phyloP scores from a whole-genome alignment of 2,329 filamentous ascomycete genomes.

The Rosellinia necatrix region DNA sequence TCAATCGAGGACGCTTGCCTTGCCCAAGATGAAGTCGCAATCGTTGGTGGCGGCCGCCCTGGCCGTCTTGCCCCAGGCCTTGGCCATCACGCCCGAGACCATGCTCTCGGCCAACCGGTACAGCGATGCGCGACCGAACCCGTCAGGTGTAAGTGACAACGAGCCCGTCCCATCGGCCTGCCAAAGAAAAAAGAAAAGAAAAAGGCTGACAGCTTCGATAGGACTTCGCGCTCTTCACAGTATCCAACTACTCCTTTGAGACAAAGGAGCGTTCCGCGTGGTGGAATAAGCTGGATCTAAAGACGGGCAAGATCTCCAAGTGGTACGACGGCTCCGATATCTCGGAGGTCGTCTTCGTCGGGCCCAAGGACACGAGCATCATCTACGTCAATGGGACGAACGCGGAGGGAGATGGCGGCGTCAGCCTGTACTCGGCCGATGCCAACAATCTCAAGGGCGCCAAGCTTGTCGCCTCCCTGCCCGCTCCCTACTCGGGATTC shows the following conservation, averaged over 20 bases:
- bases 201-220: slow-evolving; percentile 29
- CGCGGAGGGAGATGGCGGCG: slow-evolving; percentile 48
- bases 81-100: slow-evolving; percentile 39
- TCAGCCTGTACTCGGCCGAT: slow-evolving; percentile 47
- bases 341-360: slow-evolving; percentile 61
- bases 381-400: slow-evolving; percentile 56
- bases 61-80: slow-evolving; percentile 35
- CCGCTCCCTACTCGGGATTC: slow-evolving; percentile 46
- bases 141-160: slow-evolving; percentile 39
- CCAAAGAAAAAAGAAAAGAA: no score
- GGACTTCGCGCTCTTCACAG: slow-evolving; percentile 52
- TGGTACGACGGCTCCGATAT: slow-evolving; percentile 59
- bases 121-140: slow-evolving; percentile 39
- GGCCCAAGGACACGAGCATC: slow-evolving; percentile 53
- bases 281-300: slow-evolving; percentile 61
- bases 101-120: slow-evolving; percentile 44
- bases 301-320: slow-evolving; percentile 55
- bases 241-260: slow-evolving; percentile 64
- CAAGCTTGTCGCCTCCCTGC: slow-evolving; percentile 43
- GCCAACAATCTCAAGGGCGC: slow-evolving; percentile 35
- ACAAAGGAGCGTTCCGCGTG: slow-evolving; percentile 51
- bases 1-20: slow-evolving; percentile 21
- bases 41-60: slow-evolving; percentile 33
- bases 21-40: slow-evolving; percentile 36
- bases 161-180: no score